These are phyloP conservation scores for Camellia lanceoleosa DNA, from an alignment of 148 eudicot genomes.

Conservation along the genomic window DNA sequence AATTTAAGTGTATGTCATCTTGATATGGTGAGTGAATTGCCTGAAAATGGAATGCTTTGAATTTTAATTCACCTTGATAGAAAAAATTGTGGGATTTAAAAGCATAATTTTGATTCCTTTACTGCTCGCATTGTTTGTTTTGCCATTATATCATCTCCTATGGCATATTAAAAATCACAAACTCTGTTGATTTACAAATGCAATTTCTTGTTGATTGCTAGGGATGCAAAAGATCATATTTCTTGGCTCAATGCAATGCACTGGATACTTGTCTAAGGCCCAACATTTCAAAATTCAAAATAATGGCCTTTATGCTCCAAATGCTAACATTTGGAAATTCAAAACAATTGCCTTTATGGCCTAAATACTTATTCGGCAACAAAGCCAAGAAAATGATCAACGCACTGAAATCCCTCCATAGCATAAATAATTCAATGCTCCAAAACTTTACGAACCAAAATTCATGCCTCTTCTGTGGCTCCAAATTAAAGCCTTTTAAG, in stretches of 20 bases:
- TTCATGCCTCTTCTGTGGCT: too few relatives aligned
- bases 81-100: background rate
- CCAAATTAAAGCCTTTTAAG: too few relatives aligned
- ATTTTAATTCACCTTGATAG: background rate
- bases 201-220: slow-evolving; percentile 26
- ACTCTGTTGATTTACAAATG: slow-evolving; percentile 7
- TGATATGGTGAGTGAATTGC: background rate
- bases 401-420: too few relatives aligned
- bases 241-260: slow-evolving; percentile 52
- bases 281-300: background rate
- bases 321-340: too few relatives aligned
- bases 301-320: background rate
- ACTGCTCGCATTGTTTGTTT: background rate
- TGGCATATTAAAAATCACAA: background rate
- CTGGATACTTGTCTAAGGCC: background rate
- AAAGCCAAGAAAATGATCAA: too few relatives aligned
- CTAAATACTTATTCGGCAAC: too few relatives aligned
- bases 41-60: background rate
- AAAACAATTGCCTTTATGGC: too few relatives aligned
- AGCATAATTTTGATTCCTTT: background rate
- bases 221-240: slow-evolving; percentile 98
- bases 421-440: too few relatives aligned
- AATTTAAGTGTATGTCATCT: background rate
- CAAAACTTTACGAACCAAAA: too few relatives aligned
- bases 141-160: background rate